phyloP scores from a whole-genome alignment of 345 rosid species.

The Odontarrhena argentea region DNA sequence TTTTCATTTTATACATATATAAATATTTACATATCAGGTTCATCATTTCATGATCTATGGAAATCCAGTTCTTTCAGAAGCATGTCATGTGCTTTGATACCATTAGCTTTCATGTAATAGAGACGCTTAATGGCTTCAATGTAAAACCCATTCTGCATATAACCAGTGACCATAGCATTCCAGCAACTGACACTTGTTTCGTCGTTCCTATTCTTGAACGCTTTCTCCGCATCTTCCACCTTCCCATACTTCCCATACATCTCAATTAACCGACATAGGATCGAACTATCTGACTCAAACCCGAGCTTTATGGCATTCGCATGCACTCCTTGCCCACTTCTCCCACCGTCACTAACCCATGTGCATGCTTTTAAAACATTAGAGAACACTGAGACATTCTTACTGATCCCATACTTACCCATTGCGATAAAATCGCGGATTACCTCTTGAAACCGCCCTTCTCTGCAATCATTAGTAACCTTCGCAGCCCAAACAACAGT shows the following conservation, averaged over 20 bases:
- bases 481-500: conserved; percentile 58
- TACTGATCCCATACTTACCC: conserved; percentile 51
- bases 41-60: conserved; percentile 31
- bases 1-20: conserved; percentile 1
- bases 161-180: conserved; percentile 61
- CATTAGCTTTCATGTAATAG: conserved; percentile 64
- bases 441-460: conserved; percentile 47
- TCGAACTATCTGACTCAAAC: conserved; percentile 46
- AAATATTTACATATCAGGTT: conserved; percentile 25
- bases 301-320: conserved; percentile 60
- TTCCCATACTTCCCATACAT: conserved; percentile 64
- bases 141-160: conserved; percentile 50
- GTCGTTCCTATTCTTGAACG: conserved; percentile 41
- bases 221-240: conserved; percentile 53
- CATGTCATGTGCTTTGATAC: conserved; percentile 45
- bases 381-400: conserved; percentile 47
- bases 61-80: conserved; percentile 29
- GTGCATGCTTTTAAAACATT: conserved; percentile 60
- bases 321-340: conserved; percentile 60
- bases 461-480: conserved; percentile 55
- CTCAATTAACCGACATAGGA: conserved; percentile 57
- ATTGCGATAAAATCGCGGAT: conserved; percentile 52
- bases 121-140: conserved; percentile 65
- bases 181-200: conserved; percentile 35
- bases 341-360: conserved; percentile 51